These are phyloP conservation scores for Magnolia sinica DNA, from an alignment of 164 flowering plant genomes.

Conservation along the genomic window DNA sequence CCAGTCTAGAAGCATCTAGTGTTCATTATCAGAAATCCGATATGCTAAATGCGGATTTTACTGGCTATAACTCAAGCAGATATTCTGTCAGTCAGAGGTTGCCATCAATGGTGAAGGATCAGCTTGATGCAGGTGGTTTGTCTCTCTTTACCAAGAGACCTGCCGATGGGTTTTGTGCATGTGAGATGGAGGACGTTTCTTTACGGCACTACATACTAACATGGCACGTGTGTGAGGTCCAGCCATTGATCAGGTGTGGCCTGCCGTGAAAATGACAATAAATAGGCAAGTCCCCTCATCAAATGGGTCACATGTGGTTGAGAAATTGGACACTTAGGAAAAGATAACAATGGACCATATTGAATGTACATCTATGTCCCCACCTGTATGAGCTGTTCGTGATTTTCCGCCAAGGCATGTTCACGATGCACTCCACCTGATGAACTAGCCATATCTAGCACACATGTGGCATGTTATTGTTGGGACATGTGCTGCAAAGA, in stretches of 20 bases:
- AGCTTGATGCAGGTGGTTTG: slow-evolving; percentile 45
- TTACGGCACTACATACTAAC: too few species aligned
- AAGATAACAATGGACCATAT: not conserved
- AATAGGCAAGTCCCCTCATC: too few species aligned
- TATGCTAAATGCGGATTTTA: slow-evolving; percentile 21
- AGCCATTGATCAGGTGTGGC: too few species aligned
- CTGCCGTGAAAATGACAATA: too few species aligned
- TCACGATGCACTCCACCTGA: not conserved
- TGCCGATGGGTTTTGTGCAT: not conserved
- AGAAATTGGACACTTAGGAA: not conserved
- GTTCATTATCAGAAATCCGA: slow-evolving; percentile 27
- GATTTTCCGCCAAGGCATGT: not conserved
- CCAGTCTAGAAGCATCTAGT: slow-evolving; percentile 30
- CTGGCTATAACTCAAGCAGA: slow-evolving; percentile 25
- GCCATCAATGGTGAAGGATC: slow-evolving; percentile 22
- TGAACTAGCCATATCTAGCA: not conserved
- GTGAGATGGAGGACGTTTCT: not conserved
- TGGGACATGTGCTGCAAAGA: not conserved
- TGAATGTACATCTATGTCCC: too few species aligned
- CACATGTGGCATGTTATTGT: not conserved
- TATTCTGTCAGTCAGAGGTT: slow-evolving; percentile 34
- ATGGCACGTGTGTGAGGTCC: too few species aligned
- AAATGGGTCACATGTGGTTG: not conserved
- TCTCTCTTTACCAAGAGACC: not conserved
- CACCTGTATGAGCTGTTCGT: too few species aligned